Conservation (phyloP, 371 early-diverging fungal genomes). For the Actinomucor elegans region DNA sequence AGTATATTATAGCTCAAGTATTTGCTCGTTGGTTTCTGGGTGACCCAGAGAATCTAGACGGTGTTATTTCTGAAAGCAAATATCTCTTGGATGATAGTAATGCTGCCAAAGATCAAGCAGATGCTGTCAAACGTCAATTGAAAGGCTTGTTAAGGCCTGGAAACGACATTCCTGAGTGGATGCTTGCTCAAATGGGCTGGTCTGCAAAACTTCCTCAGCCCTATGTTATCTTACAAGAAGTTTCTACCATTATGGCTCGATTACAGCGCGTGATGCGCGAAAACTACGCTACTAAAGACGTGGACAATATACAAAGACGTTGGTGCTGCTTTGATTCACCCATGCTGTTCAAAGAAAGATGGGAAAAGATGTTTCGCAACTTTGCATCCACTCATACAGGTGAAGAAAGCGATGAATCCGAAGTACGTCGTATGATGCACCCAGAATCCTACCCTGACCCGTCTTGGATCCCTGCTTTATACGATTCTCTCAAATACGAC, state of each 20-base stretch:
- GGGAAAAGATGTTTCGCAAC: slow-evolving; percentile 92
- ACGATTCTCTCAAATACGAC: slow-evolving; percentile 95
- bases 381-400: slow-evolving; percentile 51
- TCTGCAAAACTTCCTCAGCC: slow-evolving; percentile 64
- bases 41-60: slow-evolving; percentile 53
- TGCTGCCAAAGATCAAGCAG: slow-evolving; percentile 93
- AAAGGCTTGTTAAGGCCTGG: slow-evolving; percentile 53
- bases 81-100: slow-evolving; percentile 95
- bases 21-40: slow-evolving; percentile 77
- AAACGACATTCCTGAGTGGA: slow-evolving; percentile 43
- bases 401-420: slow-evolving; percentile 16
- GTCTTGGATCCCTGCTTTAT: slow-evolving; percentile 89
- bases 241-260: slow-evolving; percentile 68
- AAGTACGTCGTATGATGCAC: slow-evolving; percentile 8
- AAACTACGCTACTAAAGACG: slow-evolving; percentile 66
- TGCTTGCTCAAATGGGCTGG: slow-evolving; percentile 47
- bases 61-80: slow-evolving; percentile 71
- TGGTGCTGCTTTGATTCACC: slow-evolving; percentile 87
- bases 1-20: slow-evolving; percentile 54
- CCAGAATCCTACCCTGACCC: slow-evolving; percentile 61
- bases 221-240: slow-evolving; percentile 63
- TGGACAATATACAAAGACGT: slow-evolving; percentile 58
- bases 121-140: slow-evolving; percentile 79
- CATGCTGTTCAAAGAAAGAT: slow-evolving; percentile 81
- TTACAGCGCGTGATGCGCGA: slow-evolving; percentile 73